Percentiles rank a stretch among this genome's conserved stretches.
Conservation (phyloP, 257 asterid genomes). For the Nyctanthes arbortristis region DNA sequence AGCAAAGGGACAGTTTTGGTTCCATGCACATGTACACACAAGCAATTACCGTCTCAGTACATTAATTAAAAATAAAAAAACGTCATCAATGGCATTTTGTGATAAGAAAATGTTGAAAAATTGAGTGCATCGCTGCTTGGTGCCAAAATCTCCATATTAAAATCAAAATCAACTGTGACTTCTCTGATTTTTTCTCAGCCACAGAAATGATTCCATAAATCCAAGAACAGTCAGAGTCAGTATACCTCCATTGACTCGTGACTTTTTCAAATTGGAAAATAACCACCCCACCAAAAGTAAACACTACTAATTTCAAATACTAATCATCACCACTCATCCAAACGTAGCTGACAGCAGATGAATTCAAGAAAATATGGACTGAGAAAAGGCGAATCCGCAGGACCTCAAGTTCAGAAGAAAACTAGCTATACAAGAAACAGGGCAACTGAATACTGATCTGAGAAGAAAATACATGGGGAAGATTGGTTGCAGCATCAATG, state of each 20-base stretch:
- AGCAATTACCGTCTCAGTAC: too few species aligned
- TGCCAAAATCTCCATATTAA: too few species aligned
- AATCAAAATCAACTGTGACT: too few species aligned
- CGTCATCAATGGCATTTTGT: too few species aligned
- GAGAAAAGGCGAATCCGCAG: background rate
- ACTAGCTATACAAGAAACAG: too few species aligned
- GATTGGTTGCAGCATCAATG: conserved; percentile 50
- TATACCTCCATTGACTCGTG: background rate
- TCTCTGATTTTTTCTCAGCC: background rate
- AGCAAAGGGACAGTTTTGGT: too few species aligned
- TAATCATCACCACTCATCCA: background rate
- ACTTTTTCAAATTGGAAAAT: background rate
- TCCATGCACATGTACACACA: too few species aligned
- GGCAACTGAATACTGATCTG: background rate
- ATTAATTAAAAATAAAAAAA: too few species aligned
- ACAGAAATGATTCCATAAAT: background rate
- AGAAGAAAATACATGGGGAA: conserved; percentile 37
- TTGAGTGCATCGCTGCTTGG: too few species aligned
- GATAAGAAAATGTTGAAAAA: too few species aligned
- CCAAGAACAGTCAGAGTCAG: too few species aligned
- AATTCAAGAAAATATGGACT: background rate
- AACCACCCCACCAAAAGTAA: background rate
- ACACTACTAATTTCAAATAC: background rate
- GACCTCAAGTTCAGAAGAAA: background rate
- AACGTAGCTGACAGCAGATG: background rate